These are phyloP conservation scores for Colletotrichum magnum DNA, from an alignment of 2,329 filamentous ascomycete genomes.

Conservation along the genomic window DNA sequence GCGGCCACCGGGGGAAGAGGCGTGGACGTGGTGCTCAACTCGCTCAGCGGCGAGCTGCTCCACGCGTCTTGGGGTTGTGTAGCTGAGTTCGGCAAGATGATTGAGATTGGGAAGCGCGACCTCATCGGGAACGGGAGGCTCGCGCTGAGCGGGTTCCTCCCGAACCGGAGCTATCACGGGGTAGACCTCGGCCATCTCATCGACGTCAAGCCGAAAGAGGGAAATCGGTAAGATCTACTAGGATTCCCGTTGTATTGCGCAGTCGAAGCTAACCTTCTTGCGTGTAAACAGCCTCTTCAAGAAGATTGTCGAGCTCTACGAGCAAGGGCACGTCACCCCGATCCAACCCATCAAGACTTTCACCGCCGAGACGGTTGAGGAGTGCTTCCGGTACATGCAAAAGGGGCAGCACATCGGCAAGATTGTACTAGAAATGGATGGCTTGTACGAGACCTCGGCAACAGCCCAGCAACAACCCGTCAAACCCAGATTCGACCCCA, in stretches of 20 bases:
- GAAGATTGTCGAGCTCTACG: slow-evolving; percentile 21
- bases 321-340: slow-evolving; percentile 31
- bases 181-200: slow-evolving; percentile 37
- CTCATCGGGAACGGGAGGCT: slow-evolving; percentile 55
- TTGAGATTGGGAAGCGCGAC: slow-evolving; percentile 59
- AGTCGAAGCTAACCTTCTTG: too few relatives aligned
- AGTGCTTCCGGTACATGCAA: slow-evolving; percentile 58
- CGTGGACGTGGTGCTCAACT: slow-evolving; percentile 53
- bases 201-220: slow-evolving; percentile 18
- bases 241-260: too few relatives aligned
- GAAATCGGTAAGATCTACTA: slow-evolving; percentile 10
- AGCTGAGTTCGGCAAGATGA: slow-evolving; percentile 55
- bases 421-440: slow-evolving; percentile 48
- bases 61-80: slow-evolving; percentile 57
- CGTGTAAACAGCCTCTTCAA: neutral
- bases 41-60: slow-evolving; percentile 53
- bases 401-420: slow-evolving; percentile 58
- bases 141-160: slow-evolving; percentile 52
- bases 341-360: slow-evolving; percentile 44
- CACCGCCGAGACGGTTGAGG: slow-evolving; percentile 45
- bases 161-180: slow-evolving; percentile 46
- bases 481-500: neutral
- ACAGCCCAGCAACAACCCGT: slow-evolving; percentile 3
- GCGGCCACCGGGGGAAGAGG: slow-evolving; percentile 44
- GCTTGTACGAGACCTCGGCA: neutral